Evolutionary conservation across 2,329 filamentous ascomycete species (phyloP), one percentile per base, ranked within the genome.

Genomic region (Diplodia seriata): DNA sequence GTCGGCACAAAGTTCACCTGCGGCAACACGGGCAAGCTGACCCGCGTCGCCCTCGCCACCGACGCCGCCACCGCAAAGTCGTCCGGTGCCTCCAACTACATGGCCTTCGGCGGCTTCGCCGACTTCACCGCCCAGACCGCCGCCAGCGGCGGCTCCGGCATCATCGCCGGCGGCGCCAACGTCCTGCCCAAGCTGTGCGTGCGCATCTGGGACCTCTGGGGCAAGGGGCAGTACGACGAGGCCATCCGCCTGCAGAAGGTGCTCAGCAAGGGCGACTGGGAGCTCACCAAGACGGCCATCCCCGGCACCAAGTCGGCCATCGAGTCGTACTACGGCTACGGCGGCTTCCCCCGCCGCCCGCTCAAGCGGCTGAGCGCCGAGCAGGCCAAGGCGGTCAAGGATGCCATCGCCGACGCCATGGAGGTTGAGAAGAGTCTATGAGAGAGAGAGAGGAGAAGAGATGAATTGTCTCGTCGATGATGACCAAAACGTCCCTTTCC

Each of bases 1-100:
- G 83, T 93, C 70, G 93, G 93, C 70, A 94, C 92, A 67, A 97
- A 97, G 80, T 96, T 97, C 84, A 97, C 93, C 50, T 96, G 92
- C 77, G 93, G 91, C 71, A 95, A 92, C 83, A 95, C 92, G 0
- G 93, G 93, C 71, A 97, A 96, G 82, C 85, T 96, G 71, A 94
- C 92, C 14, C 89, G 93, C 38, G 91, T 97, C 4, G 92, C 92
- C 7, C 80, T 86, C 15, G 91, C 88, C 55, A 88, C 90, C 57
- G 82, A 91, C 73, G 91, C 92, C 68, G 87, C 89, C 78, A 93
- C 90, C 0, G 88, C 90, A 63, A 80, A 79, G 72, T 26, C 26
- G 26, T 3, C 26, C 26, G 26, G 26, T 2, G 26, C 26, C 43
- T 80, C 77, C 18, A 81, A 80, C 8, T 96, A 94, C 83, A 91